phyloP scores from a whole-genome alignment of 805 yeast genomes.

The Isabelozyma gotoi region DNA sequence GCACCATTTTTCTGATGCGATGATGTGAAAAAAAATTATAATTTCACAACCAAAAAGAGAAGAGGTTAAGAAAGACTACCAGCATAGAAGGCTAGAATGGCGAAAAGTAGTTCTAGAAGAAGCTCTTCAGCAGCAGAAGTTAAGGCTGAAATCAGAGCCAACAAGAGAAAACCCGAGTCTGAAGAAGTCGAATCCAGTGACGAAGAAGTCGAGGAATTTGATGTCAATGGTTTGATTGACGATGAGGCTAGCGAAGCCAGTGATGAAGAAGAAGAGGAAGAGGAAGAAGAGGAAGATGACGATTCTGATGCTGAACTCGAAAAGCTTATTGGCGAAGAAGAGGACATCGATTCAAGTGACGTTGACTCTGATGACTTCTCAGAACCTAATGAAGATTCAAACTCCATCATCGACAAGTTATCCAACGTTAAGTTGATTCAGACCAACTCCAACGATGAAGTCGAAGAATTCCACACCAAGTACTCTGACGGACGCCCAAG shows the following conservation, averaged over 20 bases:
- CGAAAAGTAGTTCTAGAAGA: conserved; percentile 2
- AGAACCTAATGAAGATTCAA: conserved; percentile 52
- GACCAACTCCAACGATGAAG: conserved; percentile 42
- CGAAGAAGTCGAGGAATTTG: conserved; percentile 15
- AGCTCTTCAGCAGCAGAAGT: conserved; percentile 4
- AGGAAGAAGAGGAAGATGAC: conserved; percentile 27
- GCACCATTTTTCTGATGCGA: not conserved
- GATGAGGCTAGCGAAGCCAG: conserved; percentile 30
- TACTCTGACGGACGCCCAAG: conserved; percentile 82
- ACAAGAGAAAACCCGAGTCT: conserved; percentile 15
- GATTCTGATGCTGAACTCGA: conserved; percentile 68
- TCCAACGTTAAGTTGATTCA: conserved; percentile 55
- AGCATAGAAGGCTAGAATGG: conserved; percentile 2
- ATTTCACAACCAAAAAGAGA: not conserved
- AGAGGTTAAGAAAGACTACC: not conserved
- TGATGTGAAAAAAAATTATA: conserved; percentile 1
- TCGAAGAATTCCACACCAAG: conserved; percentile 40
- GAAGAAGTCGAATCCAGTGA: conserved; percentile 12
- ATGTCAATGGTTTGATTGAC: conserved; percentile 28
- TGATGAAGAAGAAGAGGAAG: conserved; percentile 15
- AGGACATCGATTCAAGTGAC: conserved; percentile 34
- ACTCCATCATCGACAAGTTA: conserved; percentile 52
- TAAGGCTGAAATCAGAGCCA: conserved; percentile 3
- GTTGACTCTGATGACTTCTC: conserved; percentile 47
- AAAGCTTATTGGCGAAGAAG: conserved; percentile 56